phyloP scores from a whole-genome alignment of 345 rosid genomes.

The Hibiscus trionum region DNA sequence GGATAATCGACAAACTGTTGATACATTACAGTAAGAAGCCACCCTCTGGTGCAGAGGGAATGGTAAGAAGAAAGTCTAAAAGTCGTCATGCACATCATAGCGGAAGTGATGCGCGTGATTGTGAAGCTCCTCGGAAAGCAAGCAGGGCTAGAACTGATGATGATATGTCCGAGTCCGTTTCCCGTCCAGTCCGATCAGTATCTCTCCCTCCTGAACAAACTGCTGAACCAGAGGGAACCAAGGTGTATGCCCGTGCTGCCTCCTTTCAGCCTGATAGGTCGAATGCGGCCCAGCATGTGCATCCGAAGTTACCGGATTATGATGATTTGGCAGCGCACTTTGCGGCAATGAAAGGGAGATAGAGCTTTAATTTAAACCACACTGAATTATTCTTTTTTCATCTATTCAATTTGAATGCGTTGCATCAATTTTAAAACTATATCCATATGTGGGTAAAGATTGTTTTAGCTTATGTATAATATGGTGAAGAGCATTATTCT shows the following conservation, averaged over 20 bases:
- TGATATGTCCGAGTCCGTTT: constrained; percentile 25
- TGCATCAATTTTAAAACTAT: not conserved
- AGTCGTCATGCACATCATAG: constrained; percentile 35
- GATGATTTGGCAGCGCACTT: constrained; percentile 89
- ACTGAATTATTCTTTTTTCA: not conserved
- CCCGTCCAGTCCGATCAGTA: constrained; percentile 46
- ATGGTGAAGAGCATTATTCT: not conserved
- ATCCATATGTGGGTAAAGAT: too few relatives aligned
- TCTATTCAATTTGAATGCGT: not conserved
- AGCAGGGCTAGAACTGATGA: constrained; percentile 24
- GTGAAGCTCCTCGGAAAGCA: constrained; percentile 18
- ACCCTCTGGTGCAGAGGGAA: constrained; percentile 39
- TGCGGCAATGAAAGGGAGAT: constrained; percentile 76
- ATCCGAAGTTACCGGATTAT: constrained; percentile 90
- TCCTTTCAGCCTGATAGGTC: constrained; percentile 72
- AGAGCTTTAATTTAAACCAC: constrained; percentile 12
- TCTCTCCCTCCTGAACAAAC: constrained; percentile 63
- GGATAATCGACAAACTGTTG: constrained; percentile 74
- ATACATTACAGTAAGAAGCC: constrained; percentile 86
- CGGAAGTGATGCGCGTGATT: constrained; percentile 15
- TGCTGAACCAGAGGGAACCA: constrained; percentile 34
- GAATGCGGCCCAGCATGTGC: constrained; percentile 65
- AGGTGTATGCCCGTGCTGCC: constrained; percentile 56
- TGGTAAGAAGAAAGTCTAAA: constrained; percentile 43
- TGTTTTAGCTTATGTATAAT: too few relatives aligned